These are phyloP conservation scores for Cronartium ribicola DNA, from an alignment of 1,284 basidiomycete species.

Conservation along the genomic window DNA sequence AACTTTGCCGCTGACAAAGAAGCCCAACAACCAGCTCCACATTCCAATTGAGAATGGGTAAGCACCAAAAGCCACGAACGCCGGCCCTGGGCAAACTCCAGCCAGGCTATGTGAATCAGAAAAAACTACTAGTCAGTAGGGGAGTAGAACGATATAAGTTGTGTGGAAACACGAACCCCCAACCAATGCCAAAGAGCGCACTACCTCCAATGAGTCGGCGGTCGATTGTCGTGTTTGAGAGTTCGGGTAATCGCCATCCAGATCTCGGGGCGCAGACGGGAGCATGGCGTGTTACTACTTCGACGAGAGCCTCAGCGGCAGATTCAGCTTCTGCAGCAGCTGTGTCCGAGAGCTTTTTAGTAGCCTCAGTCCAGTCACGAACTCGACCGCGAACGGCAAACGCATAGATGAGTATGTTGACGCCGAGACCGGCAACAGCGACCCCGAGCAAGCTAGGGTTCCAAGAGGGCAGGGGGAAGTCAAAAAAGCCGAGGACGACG, in stretches of 20 bases:
- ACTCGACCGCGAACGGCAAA: neutral
- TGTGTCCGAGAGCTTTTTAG: neutral
- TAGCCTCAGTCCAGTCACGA: slow-evolving; percentile 11
- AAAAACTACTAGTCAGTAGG: neutral
- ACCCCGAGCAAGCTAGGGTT: slow-evolving; percentile 31
- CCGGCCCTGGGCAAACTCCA: slow-evolving; percentile 31
- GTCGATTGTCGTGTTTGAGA: slow-evolving; percentile 22
- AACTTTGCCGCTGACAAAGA: slow-evolving; percentile 10
- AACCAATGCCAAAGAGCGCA: slow-evolving; percentile 29
- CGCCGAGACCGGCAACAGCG: slow-evolving; percentile 22
- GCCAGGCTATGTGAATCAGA: slow-evolving; percentile 15
- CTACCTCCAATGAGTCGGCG: slow-evolving; percentile 13
- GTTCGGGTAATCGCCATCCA: slow-evolving; percentile 28
- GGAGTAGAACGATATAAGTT: neutral
- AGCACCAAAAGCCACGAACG: slow-evolving; percentile 22
- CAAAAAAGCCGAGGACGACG: slow-evolving; percentile 29
- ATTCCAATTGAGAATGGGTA: slow-evolving; percentile 26
- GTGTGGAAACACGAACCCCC: slow-evolving; percentile 20
- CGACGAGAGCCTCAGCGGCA: neutral
- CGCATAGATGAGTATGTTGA: slow-evolving; percentile 19
- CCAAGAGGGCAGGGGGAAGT: slow-evolving; percentile 19
- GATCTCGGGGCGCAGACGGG: neutral
- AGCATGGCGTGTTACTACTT: slow-evolving; percentile 6
- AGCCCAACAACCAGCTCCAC: slow-evolving; percentile 22
- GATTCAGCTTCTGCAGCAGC: neutral